Evolutionary conservation across 495 filamentous ascomycete genomes (phyloP).

Genomic region (Letharia columbiana): DNA sequence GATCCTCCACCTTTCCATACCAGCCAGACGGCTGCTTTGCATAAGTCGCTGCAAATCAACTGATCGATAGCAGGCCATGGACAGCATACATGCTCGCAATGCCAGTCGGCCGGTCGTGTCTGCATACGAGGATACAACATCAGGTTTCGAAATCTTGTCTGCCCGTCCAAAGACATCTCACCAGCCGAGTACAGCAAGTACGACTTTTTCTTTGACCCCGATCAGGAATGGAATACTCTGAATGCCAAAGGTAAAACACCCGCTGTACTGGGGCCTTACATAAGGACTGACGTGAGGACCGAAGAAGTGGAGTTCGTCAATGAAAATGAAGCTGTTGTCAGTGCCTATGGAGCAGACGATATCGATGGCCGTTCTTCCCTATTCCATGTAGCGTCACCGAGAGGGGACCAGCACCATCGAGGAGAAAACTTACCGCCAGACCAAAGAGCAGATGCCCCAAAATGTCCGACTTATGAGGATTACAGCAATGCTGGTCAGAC

Average conservation of each 20-base stretch:
- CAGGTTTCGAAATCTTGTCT: slow-evolving; percentile 18
- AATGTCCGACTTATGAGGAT: background rate
- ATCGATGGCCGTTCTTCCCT: background rate
- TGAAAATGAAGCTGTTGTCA: background rate
- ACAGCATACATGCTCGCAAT: slow-evolving; percentile 8
- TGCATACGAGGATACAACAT: slow-evolving; percentile 18
- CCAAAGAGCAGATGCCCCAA: background rate
- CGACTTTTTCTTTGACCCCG: slow-evolving; percentile 16
- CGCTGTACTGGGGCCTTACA: background rate
- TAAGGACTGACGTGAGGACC: background rate
- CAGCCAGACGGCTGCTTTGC: background rate
- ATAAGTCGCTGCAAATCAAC: background rate
- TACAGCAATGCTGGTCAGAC: background rate
- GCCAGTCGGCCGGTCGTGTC: slow-evolving; percentile 11
- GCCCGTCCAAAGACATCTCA: background rate
- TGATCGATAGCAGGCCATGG: slow-evolving; percentile 8
- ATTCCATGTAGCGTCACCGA: background rate
- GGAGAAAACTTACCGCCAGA: background rate
- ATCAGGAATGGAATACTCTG: slow-evolving; percentile 1
- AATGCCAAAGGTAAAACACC: background rate
- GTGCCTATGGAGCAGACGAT: background rate
- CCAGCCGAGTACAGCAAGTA: slow-evolving; percentile 11
- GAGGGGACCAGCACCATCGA: background rate
- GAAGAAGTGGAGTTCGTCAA: background rate
- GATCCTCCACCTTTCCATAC: background rate